phyloP scores from a whole-genome alignment of 1,139 yeast genomes.

The Scheffersomyces illinoinensis region DNA sequence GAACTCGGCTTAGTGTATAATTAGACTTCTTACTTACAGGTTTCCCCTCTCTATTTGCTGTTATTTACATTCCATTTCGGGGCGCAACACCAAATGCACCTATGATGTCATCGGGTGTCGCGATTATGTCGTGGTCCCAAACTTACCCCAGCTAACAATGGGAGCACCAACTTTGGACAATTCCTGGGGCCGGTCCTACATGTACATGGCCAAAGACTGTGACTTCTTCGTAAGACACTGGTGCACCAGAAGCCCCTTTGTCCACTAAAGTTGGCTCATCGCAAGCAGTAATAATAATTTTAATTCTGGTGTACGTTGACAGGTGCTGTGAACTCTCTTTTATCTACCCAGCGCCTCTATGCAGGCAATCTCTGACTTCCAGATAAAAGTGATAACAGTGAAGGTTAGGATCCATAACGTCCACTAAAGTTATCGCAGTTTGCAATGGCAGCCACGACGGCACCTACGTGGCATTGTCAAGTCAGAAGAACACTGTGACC shows the following conservation, averaged over 20 bases:
- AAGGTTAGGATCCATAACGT: not conserved
- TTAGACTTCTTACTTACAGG: not conserved
- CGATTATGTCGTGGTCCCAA: not conserved
- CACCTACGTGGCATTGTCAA: not conserved
- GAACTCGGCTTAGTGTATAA: no score
- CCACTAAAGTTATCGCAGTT: not conserved
- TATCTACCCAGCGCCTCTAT: not conserved
- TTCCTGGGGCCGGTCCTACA: not conserved
- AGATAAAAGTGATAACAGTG: not conserved
- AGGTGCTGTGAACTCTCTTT: not conserved
- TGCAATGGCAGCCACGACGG: not conserved
- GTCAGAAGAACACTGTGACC: not conserved
- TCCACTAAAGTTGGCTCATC: not conserved
- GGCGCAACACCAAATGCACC: not conserved
- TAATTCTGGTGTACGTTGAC: not conserved
- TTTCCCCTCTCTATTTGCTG: conserved; percentile 1
- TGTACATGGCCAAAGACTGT: not conserved
- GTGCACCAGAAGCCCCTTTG: not conserved
- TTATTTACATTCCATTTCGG: not conserved
- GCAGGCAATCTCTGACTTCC: not conserved
- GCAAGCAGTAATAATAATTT: not conserved
- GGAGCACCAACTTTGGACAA: not conserved
- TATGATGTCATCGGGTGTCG: not conserved
- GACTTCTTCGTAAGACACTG: not conserved
- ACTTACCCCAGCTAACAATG: not conserved